A percentile compares a stretch with the other conserved stretches of the same genome.
phyloP scores from a whole-genome alignment of 1,139 yeast genomes.

The Kurtzmaniella quercitrusa region DNA sequence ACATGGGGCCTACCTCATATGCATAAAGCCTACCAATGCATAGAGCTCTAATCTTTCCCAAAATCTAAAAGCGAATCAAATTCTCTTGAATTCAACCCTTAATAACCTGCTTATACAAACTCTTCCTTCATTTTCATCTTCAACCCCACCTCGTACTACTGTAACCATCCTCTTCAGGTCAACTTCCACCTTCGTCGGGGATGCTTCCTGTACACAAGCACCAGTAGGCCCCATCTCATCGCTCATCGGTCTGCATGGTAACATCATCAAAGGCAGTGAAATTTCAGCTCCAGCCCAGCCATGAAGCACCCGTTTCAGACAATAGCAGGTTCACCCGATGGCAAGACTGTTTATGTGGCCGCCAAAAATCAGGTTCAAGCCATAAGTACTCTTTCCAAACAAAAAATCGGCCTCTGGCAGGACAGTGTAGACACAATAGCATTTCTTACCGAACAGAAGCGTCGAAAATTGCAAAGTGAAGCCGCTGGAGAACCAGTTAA shows the following conservation, averaged over 20 bases:
- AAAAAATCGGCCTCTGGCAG: conserved; percentile 50
- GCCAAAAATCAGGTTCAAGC: conserved; percentile 55
- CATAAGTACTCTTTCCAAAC: conserved; percentile 35
- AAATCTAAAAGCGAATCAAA: too few species aligned
- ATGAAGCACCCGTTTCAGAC: conserved; percentile 73
- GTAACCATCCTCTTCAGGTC: too few species aligned
- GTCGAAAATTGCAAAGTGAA: conserved; percentile 29
- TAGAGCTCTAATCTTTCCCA: too few species aligned
- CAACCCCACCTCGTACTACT: too few species aligned
- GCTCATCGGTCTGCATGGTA: conserved; percentile 1
- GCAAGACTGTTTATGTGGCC: conserved; percentile 48
- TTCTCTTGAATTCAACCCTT: too few species aligned
- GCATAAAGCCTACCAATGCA: too few species aligned
- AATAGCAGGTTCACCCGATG: conserved; percentile 37
- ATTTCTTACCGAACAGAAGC: conserved; percentile 42
- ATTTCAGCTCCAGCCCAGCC: neutral
- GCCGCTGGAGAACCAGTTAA: conserved; percentile 20
- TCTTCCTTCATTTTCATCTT: too few species aligned
- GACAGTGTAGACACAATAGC: conserved; percentile 48
- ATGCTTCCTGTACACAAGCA: neutral
- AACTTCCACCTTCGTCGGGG: neutral
- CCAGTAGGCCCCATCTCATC: neutral
- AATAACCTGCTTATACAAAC: too few species aligned
- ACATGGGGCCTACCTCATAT: too few species aligned
- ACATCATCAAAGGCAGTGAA: neutral